phyloP scores from a whole-genome alignment of 257 asterid genomes.

The Paraleonurus japonicus region DNA sequence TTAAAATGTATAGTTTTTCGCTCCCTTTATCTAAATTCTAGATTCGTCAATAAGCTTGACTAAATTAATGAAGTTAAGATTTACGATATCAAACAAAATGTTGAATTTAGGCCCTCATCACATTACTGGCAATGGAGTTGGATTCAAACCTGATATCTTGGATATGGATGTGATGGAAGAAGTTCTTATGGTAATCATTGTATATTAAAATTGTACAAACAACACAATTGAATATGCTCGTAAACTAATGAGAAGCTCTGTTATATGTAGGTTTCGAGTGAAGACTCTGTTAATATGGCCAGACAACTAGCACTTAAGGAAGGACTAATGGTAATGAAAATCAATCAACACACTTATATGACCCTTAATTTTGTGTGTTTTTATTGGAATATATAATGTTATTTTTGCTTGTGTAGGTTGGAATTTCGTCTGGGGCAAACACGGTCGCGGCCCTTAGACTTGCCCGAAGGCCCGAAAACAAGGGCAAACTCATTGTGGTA shows the following conservation, averaged over 20 bases:
- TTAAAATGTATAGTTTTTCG: background rate
- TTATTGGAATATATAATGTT: background rate
- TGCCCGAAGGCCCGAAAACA: slow-evolving; percentile 84
- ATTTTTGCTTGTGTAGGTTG: slow-evolving; percentile 48
- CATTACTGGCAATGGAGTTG: slow-evolving; percentile 99
- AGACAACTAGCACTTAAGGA: slow-evolving; percentile 84
- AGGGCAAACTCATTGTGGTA: slow-evolving; percentile 97
- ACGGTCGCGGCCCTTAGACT: slow-evolving; percentile 89
- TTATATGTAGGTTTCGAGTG: slow-evolving; percentile 76
- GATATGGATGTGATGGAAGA: slow-evolving; percentile 98
- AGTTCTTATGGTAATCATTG: slow-evolving; percentile 73
- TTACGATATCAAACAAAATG: background rate
- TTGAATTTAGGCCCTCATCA: slow-evolving; percentile 77
- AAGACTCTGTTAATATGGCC: slow-evolving; percentile 89
- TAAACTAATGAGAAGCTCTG: background rate
- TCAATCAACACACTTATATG: background rate
- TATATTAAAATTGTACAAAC: background rate
- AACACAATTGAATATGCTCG: background rate
- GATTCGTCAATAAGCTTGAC: background rate
- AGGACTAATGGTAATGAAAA: slow-evolving; percentile 72
- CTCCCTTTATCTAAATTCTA: too few relatives aligned
- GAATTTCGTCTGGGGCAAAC: slow-evolving; percentile 97
- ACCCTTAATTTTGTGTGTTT: background rate
- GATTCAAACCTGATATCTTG: slow-evolving; percentile 93
- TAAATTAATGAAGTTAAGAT: background rate